These are phyloP conservation scores for Cutaneotrichosporon dermatis DNA, from an alignment of 1,284 basidiomycete species.

Conservation along the genomic window DNA sequence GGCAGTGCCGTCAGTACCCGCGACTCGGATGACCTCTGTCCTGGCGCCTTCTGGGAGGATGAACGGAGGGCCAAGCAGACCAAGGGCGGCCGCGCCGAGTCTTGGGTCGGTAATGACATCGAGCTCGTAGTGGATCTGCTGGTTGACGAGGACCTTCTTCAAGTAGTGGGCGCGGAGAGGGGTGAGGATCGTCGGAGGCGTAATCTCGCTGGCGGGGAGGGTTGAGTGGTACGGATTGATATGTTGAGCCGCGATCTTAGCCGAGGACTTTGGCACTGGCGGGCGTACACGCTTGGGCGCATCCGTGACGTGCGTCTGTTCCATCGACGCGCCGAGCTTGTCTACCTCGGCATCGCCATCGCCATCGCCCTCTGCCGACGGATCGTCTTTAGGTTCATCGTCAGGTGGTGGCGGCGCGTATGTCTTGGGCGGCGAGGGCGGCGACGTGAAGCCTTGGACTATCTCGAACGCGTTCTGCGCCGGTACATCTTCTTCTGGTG, in stretches of 20 bases:
- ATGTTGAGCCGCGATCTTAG: conserved; percentile 27
- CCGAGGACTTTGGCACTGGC: conserved; percentile 11
- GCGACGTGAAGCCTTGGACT: conserved; percentile 31
- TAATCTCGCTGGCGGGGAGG: conserved; percentile 24
- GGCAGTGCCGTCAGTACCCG: conserved; percentile 22
- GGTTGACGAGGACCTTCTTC: conserved; percentile 85
- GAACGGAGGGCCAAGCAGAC: conserved; percentile 82
- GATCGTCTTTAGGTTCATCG: background rate
- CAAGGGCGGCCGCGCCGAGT: conserved; percentile 67
- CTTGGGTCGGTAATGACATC: conserved; percentile 58
- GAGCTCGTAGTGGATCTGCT: conserved; percentile 76
- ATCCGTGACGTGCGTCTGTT: background rate
- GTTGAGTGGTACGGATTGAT: conserved; percentile 38
- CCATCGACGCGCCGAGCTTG: background rate
- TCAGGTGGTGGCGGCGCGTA: conserved; percentile 8
- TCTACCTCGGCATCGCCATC: background rate
- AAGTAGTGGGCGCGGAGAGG: conserved; percentile 89
- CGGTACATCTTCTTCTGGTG: conserved; percentile 32
- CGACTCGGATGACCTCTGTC: conserved; percentile 51
- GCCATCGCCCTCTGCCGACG: no score
- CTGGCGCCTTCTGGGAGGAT: conserved; percentile 55
- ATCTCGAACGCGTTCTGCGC: conserved; percentile 28
- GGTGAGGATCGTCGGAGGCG: conserved; percentile 55
- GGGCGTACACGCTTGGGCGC: conserved; percentile 7
- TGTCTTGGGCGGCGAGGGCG: conserved; percentile 32